Evolutionary conservation across 2,329 filamentous ascomycete species (phyloP), one percentile per base, ranked within the genome.

Genomic region (Domatiomyces catenatus): DNA sequence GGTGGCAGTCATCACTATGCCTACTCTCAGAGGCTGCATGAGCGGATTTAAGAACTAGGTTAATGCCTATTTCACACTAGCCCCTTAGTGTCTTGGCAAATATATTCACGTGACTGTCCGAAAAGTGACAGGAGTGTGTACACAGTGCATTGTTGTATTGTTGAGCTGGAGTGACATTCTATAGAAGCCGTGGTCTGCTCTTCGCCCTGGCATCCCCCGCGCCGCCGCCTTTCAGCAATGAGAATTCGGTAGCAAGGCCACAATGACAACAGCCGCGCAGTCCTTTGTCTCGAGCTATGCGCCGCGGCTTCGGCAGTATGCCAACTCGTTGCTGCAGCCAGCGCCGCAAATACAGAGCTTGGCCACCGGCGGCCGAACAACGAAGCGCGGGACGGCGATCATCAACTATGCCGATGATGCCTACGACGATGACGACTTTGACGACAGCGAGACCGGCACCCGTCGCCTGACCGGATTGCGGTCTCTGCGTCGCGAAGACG

Each of bases 381-480:
- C 92, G 7, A 96, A 98, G 72, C 84, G 92, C 67, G 92, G 92
- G 52, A 96, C 92, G 1, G 92, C 86, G 32, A 86, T 90, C 56
- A 92, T 96, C 69, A 98, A 95, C 70, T 98, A 98, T 64, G 90
- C 92, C 20, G 92, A 98, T 65, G 90, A 96, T 65, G 89, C 89
- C 46, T 94, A 83, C 63, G 90, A 95, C 58, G 88, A 82, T 54
- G 71, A 74, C 42, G 71, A 90, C 61, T 74, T 73, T 56, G 71
- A 73, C 39, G 72, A 74, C 39, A 71, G 86, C 56, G 32, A 39
- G 10, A 81, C 90, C 56, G 82, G 83, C 1, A 84, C 76, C 20
- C 71, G 80, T 55, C 71, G 79, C 51, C 78, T 86, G 10, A 93
- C 88, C 0, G 88, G 89, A 4, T 66, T 95, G 66, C 82, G 89